Evolutionary conservation across 805 yeast species (phyloP).

Genomic region (Kazachstania bromeliacearum): DNA sequence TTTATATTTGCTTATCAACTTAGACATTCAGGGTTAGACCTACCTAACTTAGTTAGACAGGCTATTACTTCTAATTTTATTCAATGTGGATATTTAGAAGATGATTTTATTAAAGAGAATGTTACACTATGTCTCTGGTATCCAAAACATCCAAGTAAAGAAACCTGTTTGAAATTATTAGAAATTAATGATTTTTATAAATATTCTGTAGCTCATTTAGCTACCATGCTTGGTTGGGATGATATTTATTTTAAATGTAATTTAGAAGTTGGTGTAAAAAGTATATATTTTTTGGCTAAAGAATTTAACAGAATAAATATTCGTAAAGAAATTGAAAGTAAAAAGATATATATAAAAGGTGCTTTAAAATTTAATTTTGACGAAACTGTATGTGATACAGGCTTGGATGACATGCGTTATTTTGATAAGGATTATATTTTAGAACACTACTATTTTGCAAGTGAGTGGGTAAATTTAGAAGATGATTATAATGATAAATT

Average conservation of each 20-base stretch:
- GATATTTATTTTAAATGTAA: slow-evolving; percentile 1
- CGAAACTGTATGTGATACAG: neutral
- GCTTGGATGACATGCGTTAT: too few species aligned
- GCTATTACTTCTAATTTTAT: slow-evolving; percentile 1
- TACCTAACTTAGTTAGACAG: neutral
- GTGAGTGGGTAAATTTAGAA: neutral
- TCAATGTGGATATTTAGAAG: neutral
- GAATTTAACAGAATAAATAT: neutral
- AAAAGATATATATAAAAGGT: neutral
- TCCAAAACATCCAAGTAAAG: slow-evolving; percentile 1
- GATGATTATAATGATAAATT: neutral
- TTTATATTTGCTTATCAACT: slow-evolving; percentile 1
- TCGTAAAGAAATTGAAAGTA: neutral
- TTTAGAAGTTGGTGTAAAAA: neutral
- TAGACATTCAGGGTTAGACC: neutral
- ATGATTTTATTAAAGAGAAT: neutral
- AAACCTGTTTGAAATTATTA: slow-evolving; percentile 3
- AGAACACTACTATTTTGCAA: too few species aligned
- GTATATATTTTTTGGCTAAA: neutral
- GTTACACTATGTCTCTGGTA: slow-evolving; percentile 1
- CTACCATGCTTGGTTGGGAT: neutral
- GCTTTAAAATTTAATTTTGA: neutral
- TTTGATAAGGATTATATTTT: too few species aligned
- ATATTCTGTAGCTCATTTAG: neutral
- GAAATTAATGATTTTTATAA: slow-evolving; percentile 2